Evolutionary conservation across 306 rosid species (phyloP).

Genomic region (Senna tora): DNA sequence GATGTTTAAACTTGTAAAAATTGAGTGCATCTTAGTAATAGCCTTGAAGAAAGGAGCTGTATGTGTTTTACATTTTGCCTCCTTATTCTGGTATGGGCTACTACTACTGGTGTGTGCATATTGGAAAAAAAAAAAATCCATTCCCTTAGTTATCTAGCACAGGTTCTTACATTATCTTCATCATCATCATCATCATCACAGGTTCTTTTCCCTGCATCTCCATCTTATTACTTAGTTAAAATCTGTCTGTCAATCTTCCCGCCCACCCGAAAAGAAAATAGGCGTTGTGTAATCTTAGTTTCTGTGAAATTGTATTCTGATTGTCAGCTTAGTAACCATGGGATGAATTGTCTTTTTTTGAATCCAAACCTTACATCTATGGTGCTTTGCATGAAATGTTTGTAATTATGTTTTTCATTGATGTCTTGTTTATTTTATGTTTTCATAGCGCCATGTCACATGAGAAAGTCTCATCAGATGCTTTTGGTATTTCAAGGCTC

Average conservation of each 20-base stretch:
- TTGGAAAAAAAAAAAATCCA: slow-evolving; percentile 51
- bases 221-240: slow-evolving; percentile 38
- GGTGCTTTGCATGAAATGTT: slow-evolving; percentile 26
- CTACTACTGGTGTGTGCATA: slow-evolving; percentile 43
- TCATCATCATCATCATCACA: no score
- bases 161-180: slow-evolving; percentile 35
- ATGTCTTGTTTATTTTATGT: background rate
- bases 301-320: slow-evolving; percentile 28
- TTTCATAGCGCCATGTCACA: background rate
- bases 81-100: slow-evolving; percentile 48
- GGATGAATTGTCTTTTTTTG: slow-evolving; percentile 39
- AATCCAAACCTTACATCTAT: slow-evolving; percentile 23
- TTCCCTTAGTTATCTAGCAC: slow-evolving; percentile 43
- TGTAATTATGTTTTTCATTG: slow-evolving; percentile 17
- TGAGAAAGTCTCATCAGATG: background rate
- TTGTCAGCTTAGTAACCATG: slow-evolving; percentile 37
- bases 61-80: slow-evolving; percentile 54
- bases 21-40: slow-evolving; percentile 36
- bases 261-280: slow-evolving; percentile 23
- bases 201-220: slow-evolving; percentile 37
- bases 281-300: slow-evolving; percentile 25
- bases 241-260: slow-evolving; percentile 26
- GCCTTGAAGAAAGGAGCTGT: slow-evolving; percentile 45
- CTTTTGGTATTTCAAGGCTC: background rate
- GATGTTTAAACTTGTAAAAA: slow-evolving; percentile 35